phyloP scores from a whole-genome alignment of 306 rosid species.

The Cicer cuneatum region DNA sequence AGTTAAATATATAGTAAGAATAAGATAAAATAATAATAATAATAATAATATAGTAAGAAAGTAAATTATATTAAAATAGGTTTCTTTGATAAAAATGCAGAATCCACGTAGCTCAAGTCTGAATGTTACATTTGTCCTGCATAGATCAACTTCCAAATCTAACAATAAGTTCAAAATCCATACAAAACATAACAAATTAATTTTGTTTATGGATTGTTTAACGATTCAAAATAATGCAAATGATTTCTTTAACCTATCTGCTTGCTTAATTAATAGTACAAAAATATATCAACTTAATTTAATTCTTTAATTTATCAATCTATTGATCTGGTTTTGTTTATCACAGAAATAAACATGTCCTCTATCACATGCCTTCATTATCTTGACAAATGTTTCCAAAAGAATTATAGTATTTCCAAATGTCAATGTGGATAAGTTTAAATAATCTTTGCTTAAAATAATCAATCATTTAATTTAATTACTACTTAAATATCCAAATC shows the following conservation, averaged over 20 bases:
- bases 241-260: neutral
- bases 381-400: neutral
- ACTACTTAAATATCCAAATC: neutral
- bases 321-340: neutral
- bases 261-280: neutral
- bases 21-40: too few relatives aligned
- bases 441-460: neutral
- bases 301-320: too few relatives aligned
- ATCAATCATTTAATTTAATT: neutral
- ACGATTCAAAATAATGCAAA: neutral
- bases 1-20: neutral
- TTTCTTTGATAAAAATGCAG: constrained; percentile 14
- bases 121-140: neutral
- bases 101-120: neutral
- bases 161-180: neutral
- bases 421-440: constrained; percentile 1
- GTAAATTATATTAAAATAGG: neutral
- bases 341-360: neutral
- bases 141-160: neutral
- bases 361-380: neutral
- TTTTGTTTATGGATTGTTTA: neutral
- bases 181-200: neutral
- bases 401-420: neutral
- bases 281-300: too few relatives aligned
- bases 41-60: neutral